Conservation (phyloP, 2,329 filamentous ascomycete genomes). For the Colletotrichum acutatum region DNA sequence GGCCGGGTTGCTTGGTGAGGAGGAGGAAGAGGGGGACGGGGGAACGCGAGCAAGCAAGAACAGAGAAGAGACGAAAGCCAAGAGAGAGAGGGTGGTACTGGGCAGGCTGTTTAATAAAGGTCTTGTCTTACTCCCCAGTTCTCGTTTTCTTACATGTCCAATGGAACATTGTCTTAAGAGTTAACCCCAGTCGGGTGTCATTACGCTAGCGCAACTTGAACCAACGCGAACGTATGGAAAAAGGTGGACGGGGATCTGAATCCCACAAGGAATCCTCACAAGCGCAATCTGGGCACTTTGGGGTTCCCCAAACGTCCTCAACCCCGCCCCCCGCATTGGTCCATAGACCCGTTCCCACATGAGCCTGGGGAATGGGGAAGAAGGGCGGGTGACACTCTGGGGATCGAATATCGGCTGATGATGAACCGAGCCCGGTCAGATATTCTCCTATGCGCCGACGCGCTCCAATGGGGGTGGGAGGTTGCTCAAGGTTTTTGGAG, state of each 20-base stretch:
- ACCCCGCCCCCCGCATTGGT: conserved; percentile 22
- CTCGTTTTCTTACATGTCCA: not conserved
- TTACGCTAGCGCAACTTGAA: not conserved
- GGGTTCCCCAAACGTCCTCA: conserved; percentile 11
- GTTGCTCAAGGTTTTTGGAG: not conserved
- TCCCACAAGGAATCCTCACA: conserved; percentile 19
- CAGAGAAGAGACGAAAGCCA: not conserved
- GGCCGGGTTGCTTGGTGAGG: not conserved
- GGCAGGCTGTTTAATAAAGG: conserved; percentile 24
- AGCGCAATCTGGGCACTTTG: conserved; percentile 13
- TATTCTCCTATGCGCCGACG: conserved; percentile 14
- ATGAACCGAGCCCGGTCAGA: conserved; percentile 21
- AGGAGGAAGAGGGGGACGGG: not conserved
- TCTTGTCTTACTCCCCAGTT: conserved; percentile 1
- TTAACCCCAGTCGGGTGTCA: not conserved
- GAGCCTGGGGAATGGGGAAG: conserved; percentile 15
- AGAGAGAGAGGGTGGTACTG: not conserved
- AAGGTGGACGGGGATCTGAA: conserved; percentile 3
- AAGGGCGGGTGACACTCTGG: conserved; percentile 9
- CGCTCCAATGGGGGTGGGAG: conserved; percentile 27
- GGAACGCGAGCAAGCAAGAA: not conserved
- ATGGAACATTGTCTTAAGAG: not conserved
- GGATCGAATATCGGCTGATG: conserved; percentile 17
- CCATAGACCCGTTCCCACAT: conserved; percentile 9
- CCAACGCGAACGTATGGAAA: conserved; percentile 16